A percentile compares a stretch with the other conserved stretches of the same genome.
These are phyloP conservation scores for Corrigiola litoralis DNA, from an alignment of 179 eudicot genomes.

Conservation along the genomic window DNA sequence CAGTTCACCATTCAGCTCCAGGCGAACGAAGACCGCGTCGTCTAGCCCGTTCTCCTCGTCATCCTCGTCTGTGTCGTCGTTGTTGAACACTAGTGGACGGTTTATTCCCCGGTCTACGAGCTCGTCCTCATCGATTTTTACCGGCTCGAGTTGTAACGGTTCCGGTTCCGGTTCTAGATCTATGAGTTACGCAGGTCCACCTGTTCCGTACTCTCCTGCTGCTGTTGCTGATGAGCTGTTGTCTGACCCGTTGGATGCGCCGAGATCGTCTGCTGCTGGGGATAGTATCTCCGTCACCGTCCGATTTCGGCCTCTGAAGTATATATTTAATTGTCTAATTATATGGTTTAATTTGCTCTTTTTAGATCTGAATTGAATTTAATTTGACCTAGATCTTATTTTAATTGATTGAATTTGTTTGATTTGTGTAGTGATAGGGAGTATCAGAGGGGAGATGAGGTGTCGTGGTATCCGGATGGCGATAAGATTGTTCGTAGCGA, in stretches of 20 bases:
- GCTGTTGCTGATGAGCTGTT: conserved; percentile 45
- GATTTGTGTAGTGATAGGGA: conserved; percentile 87
- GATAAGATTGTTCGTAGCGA: conserved; percentile 81
- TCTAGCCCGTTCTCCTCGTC: conserved; percentile 31
- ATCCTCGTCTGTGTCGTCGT: conserved; percentile 65
- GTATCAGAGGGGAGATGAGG: conserved; percentile 73
- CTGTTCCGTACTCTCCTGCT: conserved; percentile 32
- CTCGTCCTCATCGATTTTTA: conserved; percentile 18
- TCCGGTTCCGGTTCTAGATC: conserved; percentile 37
- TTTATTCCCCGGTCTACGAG: conserved; percentile 47
- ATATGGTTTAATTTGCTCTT: neutral
- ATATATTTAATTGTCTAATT: neutral
- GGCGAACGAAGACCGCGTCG: conserved; percentile 54
- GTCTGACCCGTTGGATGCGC: conserved; percentile 49
- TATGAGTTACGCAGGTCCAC: no score
- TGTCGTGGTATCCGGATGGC: conserved; percentile 89
- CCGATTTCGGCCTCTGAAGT: conserved; percentile 93
- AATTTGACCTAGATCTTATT: neutral
- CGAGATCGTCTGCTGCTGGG: conserved; percentile 36
- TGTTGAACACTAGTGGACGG: conserved; percentile 47
- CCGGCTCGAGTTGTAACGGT: conserved; percentile 23
- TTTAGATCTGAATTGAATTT: conserved; percentile 33
- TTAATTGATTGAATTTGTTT: conserved; percentile 3
- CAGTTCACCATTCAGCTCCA: conserved; percentile 65
- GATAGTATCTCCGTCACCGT: conserved; percentile 97